Evolutionary conservation across 371 early-diverging fungal genomes (phyloP), one percentile per base, ranked within the genome.

Genomic region (Mortierella sp.): DNA sequence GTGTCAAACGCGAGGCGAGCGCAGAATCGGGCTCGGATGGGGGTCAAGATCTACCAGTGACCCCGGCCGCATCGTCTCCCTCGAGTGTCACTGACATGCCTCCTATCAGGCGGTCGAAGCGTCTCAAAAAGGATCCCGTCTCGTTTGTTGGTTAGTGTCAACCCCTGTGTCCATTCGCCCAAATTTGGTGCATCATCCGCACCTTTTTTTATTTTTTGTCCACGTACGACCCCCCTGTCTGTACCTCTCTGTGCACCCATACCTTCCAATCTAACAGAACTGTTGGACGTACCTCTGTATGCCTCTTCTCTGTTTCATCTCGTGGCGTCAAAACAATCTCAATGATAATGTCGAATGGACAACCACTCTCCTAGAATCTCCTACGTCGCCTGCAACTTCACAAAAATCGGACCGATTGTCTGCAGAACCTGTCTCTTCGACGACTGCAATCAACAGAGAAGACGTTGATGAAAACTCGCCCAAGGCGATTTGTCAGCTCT

Each of bases 401-500:
- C 64, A 70, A 7, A 68, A 58, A 16, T 69, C 73, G 43, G 73
- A 79, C 23, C 66, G 70, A 11, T 66, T 62, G 60, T 72, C 79
- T 16, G 37, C 56, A 14, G 79, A 79, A 44, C 79, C 72, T 23
- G 45, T 47, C 7, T 25, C 60, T 15, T 37, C 37, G 9, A 37
- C 37, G 5, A 37, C 37, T 53, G 19, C 53, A 53, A 23, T 47
- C 30, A 74, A 67, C 57, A 28, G 15, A 37, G 73, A 72, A n/a
- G 68, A 62, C 3, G 28, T 43, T n/a, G 62, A 50, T n/a, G 46
- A 57, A n/a, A 64, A 66, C 19, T 9, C 52, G 3, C 44, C 68
- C 48, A 83, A 80, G 11, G 88, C 90, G 19, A 81, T 82, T 15
- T 92, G 92, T 62, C 89, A 90, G 68, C 76, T 90, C 28, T 93